Base-by-base conservation (phyloP, 1,284 basidiomycete species). In the Xerocomus nothofagi region DNA sequence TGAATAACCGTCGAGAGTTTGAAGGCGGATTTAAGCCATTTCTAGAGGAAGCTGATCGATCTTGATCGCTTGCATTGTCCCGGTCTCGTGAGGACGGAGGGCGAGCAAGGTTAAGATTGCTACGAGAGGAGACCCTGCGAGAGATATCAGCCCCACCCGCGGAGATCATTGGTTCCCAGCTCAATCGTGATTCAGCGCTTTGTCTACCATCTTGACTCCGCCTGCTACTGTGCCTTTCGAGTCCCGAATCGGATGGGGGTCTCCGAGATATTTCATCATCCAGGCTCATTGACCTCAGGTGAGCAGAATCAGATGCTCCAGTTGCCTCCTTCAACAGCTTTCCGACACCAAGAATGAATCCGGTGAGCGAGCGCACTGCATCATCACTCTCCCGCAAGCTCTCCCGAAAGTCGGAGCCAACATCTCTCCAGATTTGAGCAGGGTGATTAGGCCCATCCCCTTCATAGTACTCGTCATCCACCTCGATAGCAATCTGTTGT, bases 341-440 rank as follows among this genome's bases (percentile, higher is more conserved):
- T 23, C 88, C 87, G 5, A 86, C 75, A 29, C 85, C 85, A 18
- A 91, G 70, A 54, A 91, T 66, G 53, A 91, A 80, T 33, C 79
- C 81, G 3, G 89, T 91, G 64, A 88, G 73, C 9, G 79, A 81
- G 44, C 89, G 72, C 2, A 91, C 82, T 36, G 89, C 71, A 60
- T 91, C 88, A 62, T 91, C 88, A 53, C 84, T 86, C 41, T 82
- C 75, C 57, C 85, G 73, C 53, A 87, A 56, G 41, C 79, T 78
- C 49, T 91, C 88, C 32, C 87, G 69, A 59, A 82, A 86, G 50
- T 91, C 87, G 4, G 74, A 76, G 1, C 85, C 84, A 10, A 90
- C 77, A 41, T 73, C 69, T 46, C 77, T 72, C 86, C 86, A 91
- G 20, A 88, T 67, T 48, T 81, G 80, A 4, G 73, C 75, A 21